Percentiles rank a stretch among this genome's conserved stretches.
These are phyloP conservation scores for Podospora pseudopauciseta DNA, from an alignment of 495 filamentous ascomycete species.

Conservation along the genomic window DNA sequence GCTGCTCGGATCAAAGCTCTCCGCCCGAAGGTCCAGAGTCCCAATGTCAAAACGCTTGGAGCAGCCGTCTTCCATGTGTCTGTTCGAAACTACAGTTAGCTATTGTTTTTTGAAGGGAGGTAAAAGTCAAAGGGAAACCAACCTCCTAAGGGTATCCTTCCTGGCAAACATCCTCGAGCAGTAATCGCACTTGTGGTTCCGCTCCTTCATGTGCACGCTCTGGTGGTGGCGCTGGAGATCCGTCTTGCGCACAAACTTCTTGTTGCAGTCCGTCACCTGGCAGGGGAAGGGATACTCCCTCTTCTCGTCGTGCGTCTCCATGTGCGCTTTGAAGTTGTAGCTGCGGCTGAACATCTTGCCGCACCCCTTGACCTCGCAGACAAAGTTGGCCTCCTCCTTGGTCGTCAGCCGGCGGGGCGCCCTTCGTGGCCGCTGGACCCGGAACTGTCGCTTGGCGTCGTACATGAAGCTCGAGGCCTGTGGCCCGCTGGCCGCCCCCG, in stretches of 20 bases:
- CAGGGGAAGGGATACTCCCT: conserved; percentile 69
- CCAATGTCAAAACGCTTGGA: conserved; percentile 64
- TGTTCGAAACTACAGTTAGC: conserved; percentile 28
- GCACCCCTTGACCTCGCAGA: conserved; percentile 68
- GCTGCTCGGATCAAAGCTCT: conserved; percentile 34
- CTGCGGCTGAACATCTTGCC: conserved; percentile 77
- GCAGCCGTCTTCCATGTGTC: conserved; percentile 79
- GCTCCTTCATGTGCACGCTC: conserved; percentile 76
- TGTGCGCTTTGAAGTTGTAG: conserved; percentile 88
- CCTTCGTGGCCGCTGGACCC: conserved; percentile 40
- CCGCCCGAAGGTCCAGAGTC: conserved; percentile 43
- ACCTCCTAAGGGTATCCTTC: conserved; percentile 81
- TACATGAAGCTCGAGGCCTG: conserved; percentile 27
- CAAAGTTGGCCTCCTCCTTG: conserved; percentile 69
- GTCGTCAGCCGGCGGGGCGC: conserved; percentile 60
- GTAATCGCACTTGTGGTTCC: conserved; percentile 65
- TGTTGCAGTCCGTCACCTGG: conserved; percentile 58
- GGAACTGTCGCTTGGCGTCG: conserved; percentile 36
- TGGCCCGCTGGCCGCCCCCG: conserved; percentile 21
- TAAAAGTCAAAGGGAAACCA: conserved; percentile 20
- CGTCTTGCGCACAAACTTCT: conserved; percentile 77
- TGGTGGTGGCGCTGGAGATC: conserved; percentile 79
- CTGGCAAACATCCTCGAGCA: conserved; percentile 74
- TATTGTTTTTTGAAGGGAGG: background rate
- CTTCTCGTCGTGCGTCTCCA: conserved; percentile 82